Conservation (phyloP, 306 rosid genomes). For the Pyrus bretschneideri region DNA sequence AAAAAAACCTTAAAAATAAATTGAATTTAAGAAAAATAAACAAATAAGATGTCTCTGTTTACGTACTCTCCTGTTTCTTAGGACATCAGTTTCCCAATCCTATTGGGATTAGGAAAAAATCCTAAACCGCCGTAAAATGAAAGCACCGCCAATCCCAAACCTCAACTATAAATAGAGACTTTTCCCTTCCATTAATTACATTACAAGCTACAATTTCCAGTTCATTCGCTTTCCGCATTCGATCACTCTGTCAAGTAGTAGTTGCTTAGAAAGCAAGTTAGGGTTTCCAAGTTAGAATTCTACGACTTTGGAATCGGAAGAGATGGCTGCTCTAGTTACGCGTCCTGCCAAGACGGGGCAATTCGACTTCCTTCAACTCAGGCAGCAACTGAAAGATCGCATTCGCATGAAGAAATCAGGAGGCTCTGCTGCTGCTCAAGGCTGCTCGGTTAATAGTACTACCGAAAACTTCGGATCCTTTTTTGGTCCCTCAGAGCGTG, state of each 20-base stretch:
- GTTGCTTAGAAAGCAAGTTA: background rate
- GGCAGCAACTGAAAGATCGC: background rate
- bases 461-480: background rate
- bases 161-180: background rate
- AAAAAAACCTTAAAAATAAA: too few relatives aligned
- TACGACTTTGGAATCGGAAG: background rate
- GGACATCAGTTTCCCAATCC: too few relatives aligned
- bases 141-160: background rate
- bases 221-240: background rate
- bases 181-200: background rate
- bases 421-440: background rate
- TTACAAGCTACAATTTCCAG: background rate
- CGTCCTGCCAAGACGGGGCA: background rate
- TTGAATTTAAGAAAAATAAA: too few relatives aligned
- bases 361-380: background rate
- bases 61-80: too few relatives aligned
- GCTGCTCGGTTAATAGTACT: background rate
- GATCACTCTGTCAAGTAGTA: background rate
- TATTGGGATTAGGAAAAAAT: too few relatives aligned
- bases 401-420: background rate
- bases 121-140: too few relatives aligned
- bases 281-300: background rate
- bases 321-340: background rate
- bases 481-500: background rate
- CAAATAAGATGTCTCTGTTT: too few relatives aligned